Conservation (phyloP, 306 rosid genomes). For the Pyrus bretschneideri region DNA sequence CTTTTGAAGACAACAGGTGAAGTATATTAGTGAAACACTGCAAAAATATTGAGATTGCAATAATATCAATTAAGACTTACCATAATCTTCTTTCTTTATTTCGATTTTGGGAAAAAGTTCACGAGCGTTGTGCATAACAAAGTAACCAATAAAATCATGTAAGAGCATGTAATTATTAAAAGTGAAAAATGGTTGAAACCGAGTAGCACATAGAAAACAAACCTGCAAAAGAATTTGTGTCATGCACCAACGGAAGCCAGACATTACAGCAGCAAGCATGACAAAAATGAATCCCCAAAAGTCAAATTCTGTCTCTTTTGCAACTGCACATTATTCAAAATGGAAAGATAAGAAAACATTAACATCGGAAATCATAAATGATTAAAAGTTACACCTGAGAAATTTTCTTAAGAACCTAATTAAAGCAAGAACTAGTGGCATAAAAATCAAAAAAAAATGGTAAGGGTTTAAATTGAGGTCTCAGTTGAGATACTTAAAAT, state of each 20-base stretch:
- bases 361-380: constrained; percentile 7
- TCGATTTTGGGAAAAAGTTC: constrained; percentile 30
- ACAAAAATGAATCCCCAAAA: constrained; percentile 82
- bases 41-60: constrained; percentile 8
- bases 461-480: background rate
- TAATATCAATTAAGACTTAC: constrained; percentile 44
- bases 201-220: constrained; percentile 16
- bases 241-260: constrained; percentile 98
- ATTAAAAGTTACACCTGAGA: background rate
- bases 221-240: constrained; percentile 98
- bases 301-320: constrained; percentile 86
- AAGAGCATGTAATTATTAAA: constrained; percentile 16
- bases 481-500: background rate
- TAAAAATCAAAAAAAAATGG: background rate
- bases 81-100: constrained; percentile 81
- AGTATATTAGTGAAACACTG: background rate
- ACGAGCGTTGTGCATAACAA: constrained; percentile 28
- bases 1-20: background rate
- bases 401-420: constrained; percentile 1
- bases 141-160: constrained; percentile 31
- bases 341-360: constrained; percentile 12
- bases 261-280: constrained; percentile 99
- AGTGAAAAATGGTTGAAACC: background rate
- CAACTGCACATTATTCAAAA: constrained; percentile 37
- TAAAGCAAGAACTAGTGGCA: background rate